A percentile compares a stretch with the other conserved stretches of the same genome.
These are phyloP conservation scores for Diaporthe helianthi DNA, from an alignment of 2,329 filamentous ascomycete genomes.

Conservation along the genomic window DNA sequence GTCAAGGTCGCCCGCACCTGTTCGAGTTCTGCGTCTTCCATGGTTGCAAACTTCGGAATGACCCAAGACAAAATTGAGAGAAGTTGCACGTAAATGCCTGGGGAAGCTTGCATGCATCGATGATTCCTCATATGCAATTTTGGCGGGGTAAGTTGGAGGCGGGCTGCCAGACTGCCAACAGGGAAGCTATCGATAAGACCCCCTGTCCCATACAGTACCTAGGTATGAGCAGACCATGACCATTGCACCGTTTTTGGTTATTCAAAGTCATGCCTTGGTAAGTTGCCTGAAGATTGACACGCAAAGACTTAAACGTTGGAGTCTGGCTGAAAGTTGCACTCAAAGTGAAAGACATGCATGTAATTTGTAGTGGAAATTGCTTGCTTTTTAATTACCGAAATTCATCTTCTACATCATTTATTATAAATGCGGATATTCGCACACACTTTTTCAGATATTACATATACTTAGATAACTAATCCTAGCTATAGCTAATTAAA, in stretches of 20 bases:
- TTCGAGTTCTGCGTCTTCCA: conserved; percentile 38
- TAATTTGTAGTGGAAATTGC: not conserved
- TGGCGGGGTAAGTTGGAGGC: conserved; percentile 33
- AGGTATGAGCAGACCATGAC: no score
- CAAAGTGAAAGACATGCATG: not conserved
- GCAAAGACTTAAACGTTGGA: not conserved
- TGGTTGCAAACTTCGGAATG: conserved; percentile 12
- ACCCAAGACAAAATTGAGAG: not conserved
- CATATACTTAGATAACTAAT: no score
- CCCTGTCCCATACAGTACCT: no score
- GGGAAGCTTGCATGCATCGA: conserved; percentile 11
- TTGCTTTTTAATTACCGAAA: not conserved
- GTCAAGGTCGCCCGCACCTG: conserved; percentile 27
- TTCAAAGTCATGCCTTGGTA: not conserved
- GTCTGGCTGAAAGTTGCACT: not conserved
- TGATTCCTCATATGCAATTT: conserved; percentile 22
- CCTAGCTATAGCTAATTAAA: no score
- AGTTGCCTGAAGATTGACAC: no score
- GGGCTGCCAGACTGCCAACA: not conserved
- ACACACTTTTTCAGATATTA: no score
- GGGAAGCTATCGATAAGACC: conserved; percentile 22
- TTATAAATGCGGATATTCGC: no score
- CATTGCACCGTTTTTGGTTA: no score
- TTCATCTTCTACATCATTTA: not conserved
- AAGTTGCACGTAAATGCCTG: not conserved